Conservation (phyloP, 2,329 filamentous ascomycete genomes). For the Sporothrix humicola region DNA sequence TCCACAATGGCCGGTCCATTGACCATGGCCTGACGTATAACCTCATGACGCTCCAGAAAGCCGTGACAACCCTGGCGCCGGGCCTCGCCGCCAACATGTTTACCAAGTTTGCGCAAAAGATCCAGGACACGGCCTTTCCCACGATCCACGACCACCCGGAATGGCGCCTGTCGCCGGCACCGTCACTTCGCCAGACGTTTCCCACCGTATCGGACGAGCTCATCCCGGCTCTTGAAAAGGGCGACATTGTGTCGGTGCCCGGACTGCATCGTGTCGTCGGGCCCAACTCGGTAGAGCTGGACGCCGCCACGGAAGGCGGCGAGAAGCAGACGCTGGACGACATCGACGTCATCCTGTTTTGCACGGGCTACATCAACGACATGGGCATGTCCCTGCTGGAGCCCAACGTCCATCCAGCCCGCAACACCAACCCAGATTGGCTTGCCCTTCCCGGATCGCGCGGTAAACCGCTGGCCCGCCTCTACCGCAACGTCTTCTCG, state of each 20-base stretch:
- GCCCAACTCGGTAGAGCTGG: not conserved
- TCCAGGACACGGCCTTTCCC: not conserved
- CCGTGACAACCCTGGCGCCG: slow-evolving; percentile 39
- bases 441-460: slow-evolving; percentile 41
- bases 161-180: not conserved
- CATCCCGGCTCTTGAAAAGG: not conserved
- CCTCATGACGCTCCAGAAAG: slow-evolving; percentile 30
- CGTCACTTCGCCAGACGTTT: not conserved
- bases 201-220: not conserved
- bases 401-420: not conserved
- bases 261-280: not conserved
- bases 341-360: slow-evolving; percentile 46
- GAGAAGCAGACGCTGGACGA: slow-evolving; percentile 38
- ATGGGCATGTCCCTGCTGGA: slow-evolving; percentile 29
- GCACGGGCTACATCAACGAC: slow-evolving; percentile 45
- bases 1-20: slow-evolving; percentile 20
- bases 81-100: not conserved
- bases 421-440: slow-evolving; percentile 39
- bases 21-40: slow-evolving; percentile 29
- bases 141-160: slow-evolving; percentile 3
- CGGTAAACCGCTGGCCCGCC: slow-evolving; percentile 44
- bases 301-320: slow-evolving; percentile 44
- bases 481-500: slow-evolving; percentile 55
- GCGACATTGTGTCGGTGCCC: not conserved
- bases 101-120: not conserved